Base-by-base conservation (phyloP, 495 filamentous ascomycete species). In the Lophiotrema nucula region DNA sequence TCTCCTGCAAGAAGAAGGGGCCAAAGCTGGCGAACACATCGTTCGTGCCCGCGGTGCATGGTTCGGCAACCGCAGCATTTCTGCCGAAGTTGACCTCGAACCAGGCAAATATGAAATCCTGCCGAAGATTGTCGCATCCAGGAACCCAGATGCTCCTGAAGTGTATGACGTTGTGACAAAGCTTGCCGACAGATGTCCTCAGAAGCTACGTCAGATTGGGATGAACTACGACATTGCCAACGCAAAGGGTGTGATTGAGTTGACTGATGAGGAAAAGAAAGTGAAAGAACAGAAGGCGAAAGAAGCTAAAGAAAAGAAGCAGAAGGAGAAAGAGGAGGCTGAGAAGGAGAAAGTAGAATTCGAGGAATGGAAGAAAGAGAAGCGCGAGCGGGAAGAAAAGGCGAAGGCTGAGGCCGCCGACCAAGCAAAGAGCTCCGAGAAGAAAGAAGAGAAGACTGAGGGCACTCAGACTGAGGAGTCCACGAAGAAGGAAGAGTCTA, bases 31-130 rank as follows among this genome's bases (percentile, higher is more conserved):
- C 42, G 87, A 92, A 46, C 96, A 95, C 67, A 83, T 96, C 26
- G 86, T 96, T 4, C 89, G 90, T 50, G 88, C 83, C 49, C 82
- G 84, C 28, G 81, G 79, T 39, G 81, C 81, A 47, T 63, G 83
- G 50, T 80, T 80, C 31, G 88, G 89, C 79, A 78, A 67, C 24
- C 86, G 92, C 16, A 88, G 86, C 8, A 86, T 90, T 41, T 91
- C 85, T 44, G 85, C 86, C 24, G 92, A 96, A 66, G 78, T 96
- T 12, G 76, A 88, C 19, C 80, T 96, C n/a, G 86, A 92, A 47
- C 81, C 88, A 0, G 92, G 90, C 26, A 84, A 82, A 55, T 96
- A 97, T 68, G 77, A 78, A 5, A 81, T 96, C 15, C 65, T 92
- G 18, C 81, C 95, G 69, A 89, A 89, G 66, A 78, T 96, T 59